Evolutionary conservation across 2,329 filamentous ascomycete genomes (phyloP), one percentile per base, ranked within the genome.

Genomic region (Keithomyces neogunnii): DNA sequence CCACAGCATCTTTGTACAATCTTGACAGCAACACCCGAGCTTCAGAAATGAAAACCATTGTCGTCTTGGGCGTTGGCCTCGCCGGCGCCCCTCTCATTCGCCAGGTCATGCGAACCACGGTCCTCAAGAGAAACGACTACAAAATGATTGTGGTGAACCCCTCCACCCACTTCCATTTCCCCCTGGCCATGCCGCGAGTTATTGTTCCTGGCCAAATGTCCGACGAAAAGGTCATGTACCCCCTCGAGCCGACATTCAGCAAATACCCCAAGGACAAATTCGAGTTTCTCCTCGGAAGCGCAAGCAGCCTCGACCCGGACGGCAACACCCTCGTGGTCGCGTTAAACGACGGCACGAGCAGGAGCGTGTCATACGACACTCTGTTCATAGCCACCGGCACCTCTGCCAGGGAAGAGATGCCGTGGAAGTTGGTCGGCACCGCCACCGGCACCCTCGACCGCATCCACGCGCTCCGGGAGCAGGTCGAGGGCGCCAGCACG

Each of bases 301-400:
- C 79, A 42, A 63, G 69, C 10, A 56, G 59, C 9, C 60, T 81
- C 3, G 71, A 76, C 45, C 62, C 71, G 0, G 62, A 62, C 3
- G 54, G 54, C 45, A 76, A 74, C 54, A 66, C 62, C 0, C 72
- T 81, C 29, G 62, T 60, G 1, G 66, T 80, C 11, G 56, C 63
- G 28, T 62, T 66, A 33, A 65, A 63, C 44, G 67, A 62, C 4
- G 67, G 65, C 5, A 60, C 53, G 4, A 57, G 58, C n/a, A 63
- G 66, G 5, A 63, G 63, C 9, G 59, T 80, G 50, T 53, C 54
- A 26, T 84, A 82, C 58, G 71, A 80, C 56, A 72, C 71, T 28
- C 66, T 82, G 10, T 60, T 84, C 53, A 64, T 84, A 43, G 77
- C 78, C 8, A 83, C 80, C 2, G 80, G 80, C 6, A 64, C 74